These are phyloP conservation scores for Chaetothyriales sp. DNA, from an alignment of 2,329 filamentous ascomycete genomes.

Conservation along the genomic window DNA sequence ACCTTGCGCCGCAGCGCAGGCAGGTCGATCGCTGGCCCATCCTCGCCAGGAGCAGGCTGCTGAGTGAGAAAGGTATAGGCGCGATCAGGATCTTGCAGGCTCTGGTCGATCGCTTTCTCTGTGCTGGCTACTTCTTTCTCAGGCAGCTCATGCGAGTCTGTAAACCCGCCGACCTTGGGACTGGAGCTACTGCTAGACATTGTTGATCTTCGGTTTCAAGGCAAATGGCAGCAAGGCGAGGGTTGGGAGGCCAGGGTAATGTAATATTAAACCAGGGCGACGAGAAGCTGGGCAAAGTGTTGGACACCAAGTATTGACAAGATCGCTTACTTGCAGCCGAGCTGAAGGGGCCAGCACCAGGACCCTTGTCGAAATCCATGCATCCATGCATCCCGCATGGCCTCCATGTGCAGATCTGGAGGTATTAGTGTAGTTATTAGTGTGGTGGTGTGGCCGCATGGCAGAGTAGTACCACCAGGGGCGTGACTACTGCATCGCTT, in stretches of 20 bases:
- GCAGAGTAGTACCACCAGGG: no score
- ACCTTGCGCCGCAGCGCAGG: slow-evolving; percentile 19
- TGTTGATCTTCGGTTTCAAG: not conserved
- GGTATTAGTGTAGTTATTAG: no score
- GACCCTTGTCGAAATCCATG: no score
- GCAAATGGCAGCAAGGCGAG: not conserved
- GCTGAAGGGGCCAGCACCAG: no score
- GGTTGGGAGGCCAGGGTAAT: not conserved
- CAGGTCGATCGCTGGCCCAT: not conserved
- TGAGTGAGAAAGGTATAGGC: not conserved
- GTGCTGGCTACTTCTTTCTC: not conserved
- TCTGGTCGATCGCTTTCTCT: not conserved
- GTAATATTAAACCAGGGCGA: not conserved
- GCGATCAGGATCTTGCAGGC: not conserved
- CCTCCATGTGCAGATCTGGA: no score
- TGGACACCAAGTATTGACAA: not conserved
- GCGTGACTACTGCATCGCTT: no score
- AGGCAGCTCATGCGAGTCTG: not conserved
- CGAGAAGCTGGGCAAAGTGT: not conserved
- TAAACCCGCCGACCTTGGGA: not conserved
- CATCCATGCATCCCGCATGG: no score
- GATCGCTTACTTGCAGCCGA: not conserved
- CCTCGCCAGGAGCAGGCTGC: not conserved
- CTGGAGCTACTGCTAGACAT: not conserved
- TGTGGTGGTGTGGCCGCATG: no score